Percentiles rank a stretch among this genome's conserved stretches.
Conservation (phyloP, 352 stramenopile species). For the Peronospora tabacina region DNA sequence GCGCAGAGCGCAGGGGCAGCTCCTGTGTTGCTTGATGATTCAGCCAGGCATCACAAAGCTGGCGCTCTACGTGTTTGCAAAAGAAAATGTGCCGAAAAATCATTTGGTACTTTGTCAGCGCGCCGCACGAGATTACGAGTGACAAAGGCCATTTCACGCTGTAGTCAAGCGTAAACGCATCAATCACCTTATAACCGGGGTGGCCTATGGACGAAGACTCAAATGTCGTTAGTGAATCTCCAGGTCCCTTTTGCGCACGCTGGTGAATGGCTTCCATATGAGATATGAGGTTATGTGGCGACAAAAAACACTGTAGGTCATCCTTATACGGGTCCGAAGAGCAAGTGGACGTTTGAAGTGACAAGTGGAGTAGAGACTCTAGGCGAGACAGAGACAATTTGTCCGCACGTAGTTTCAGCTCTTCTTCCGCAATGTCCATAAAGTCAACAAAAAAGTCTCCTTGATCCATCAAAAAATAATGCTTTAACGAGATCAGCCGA, state of each 20-base stretch:
- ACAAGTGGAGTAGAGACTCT: conserved; percentile 92
- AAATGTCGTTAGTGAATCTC: conserved; percentile 71
- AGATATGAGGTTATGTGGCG: conserved; percentile 82
- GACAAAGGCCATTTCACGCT: conserved; percentile 95
- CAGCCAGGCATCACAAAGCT: conserved; percentile 92
- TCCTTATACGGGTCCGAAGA: conserved; percentile 86
- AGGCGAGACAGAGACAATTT: conserved; percentile 87
- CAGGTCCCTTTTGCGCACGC: conserved; percentile 51
- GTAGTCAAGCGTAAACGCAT: conserved; percentile 95
- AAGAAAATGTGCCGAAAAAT: conserved; percentile 99
- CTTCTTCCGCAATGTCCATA: conserved; percentile 92
- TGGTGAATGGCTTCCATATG: conserved; percentile 91
- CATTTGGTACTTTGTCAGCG: conserved; percentile 97
- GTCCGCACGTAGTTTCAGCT: conserved; percentile 85
- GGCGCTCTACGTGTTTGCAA: conserved; percentile 96
- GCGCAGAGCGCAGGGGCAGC: conserved; percentile 72
- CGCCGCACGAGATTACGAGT: conserved; percentile 92
- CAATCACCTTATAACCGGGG: conserved; percentile 88
- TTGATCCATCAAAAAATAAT: conserved; percentile 98
- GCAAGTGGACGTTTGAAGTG: conserved; percentile 90
- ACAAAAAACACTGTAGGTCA: conserved; percentile 84
- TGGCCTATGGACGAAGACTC: conserved; percentile 57
- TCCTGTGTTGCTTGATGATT: conserved; percentile 93
- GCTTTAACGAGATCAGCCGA: conserved; percentile 87
- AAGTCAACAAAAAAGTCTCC: conserved; percentile 99